Conservation (phyloP, 345 rosid genomes). For the Ceriops decandra region DNA sequence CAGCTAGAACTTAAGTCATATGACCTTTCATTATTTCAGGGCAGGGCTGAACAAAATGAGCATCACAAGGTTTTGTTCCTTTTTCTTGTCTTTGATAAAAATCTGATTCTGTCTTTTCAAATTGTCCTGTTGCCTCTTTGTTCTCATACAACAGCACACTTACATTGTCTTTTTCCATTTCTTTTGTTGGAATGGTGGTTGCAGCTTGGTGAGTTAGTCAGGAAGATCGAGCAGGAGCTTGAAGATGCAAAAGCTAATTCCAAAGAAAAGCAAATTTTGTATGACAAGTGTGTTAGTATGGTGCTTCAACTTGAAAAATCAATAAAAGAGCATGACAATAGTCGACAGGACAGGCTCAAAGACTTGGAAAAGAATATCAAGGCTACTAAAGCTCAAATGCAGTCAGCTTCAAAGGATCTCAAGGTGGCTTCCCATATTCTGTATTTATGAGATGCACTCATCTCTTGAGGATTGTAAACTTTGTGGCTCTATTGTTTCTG, state of each 20-base stretch:
- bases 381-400: constrained; percentile 64
- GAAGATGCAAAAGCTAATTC: constrained; percentile 57
- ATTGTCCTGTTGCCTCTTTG: constrained; percentile 11
- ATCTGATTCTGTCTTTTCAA: constrained; percentile 9
- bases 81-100: constrained; percentile 9
- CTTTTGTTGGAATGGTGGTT: constrained; percentile 6
- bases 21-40: constrained; percentile 82
- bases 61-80: constrained; percentile 72
- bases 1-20: constrained; percentile 83
- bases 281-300: constrained; percentile 44
- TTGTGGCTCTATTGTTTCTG: not conserved
- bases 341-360: constrained; percentile 76
- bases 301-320: constrained; percentile 69
- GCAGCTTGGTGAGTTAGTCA: constrained; percentile 81
- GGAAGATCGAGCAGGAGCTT: constrained; percentile 77
- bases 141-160: constrained; percentile 6
- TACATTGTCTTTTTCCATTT: constrained; percentile 2
- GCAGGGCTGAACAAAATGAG: constrained; percentile 94
- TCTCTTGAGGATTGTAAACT: not conserved
- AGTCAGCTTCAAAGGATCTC: constrained; percentile 68
- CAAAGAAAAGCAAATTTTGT: constrained; percentile 62
- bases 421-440: constrained; percentile 45
- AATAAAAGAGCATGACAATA: constrained; percentile 71
- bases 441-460: not conserved
- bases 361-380: constrained; percentile 71